A percentile compares a stretch with the other conserved stretches of the same genome.
Evolutionary conservation across 2,329 filamentous ascomycete genomes (phyloP).

Genomic region (Alternaria sp.): DNA sequence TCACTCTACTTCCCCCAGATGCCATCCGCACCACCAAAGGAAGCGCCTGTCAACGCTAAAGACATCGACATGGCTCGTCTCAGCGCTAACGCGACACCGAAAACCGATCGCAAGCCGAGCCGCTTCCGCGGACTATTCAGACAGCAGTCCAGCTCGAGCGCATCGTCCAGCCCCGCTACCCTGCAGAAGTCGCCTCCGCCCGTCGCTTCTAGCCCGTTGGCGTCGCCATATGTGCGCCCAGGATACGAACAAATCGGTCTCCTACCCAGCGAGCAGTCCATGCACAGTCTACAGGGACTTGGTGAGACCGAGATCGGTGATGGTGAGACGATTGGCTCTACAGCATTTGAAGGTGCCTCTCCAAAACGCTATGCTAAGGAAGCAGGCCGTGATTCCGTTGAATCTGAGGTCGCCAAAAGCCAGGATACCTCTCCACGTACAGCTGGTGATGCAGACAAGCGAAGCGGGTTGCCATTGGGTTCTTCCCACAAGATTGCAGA

Average conservation of each 20-base stretch:
- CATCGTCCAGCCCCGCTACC: neutral
- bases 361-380: neutral
- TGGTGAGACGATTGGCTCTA: neutral
- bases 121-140: conserved; percentile 19
- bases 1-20: neutral
- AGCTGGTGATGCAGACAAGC: neutral
- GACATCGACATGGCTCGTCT: conserved; percentile 14
- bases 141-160: neutral
- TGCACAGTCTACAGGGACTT: neutral
- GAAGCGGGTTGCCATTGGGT: neutral
- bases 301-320: neutral
- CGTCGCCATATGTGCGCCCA: conserved; percentile 4
- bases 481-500: neutral
- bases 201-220: neutral
- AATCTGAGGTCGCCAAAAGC: neutral
- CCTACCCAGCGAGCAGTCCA: conserved; percentile 12
- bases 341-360: neutral
- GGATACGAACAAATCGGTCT: conserved; percentile 15
- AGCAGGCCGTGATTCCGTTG: neutral
- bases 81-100: conserved; percentile 8
- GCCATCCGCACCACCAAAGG: neutral
- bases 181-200: neutral
- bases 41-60: too few relatives aligned
- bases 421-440: neutral
- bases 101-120: conserved; percentile 6